Base-by-base conservation (phyloP, 257 asterid genomes). In the Fraxinus americana region DNA sequence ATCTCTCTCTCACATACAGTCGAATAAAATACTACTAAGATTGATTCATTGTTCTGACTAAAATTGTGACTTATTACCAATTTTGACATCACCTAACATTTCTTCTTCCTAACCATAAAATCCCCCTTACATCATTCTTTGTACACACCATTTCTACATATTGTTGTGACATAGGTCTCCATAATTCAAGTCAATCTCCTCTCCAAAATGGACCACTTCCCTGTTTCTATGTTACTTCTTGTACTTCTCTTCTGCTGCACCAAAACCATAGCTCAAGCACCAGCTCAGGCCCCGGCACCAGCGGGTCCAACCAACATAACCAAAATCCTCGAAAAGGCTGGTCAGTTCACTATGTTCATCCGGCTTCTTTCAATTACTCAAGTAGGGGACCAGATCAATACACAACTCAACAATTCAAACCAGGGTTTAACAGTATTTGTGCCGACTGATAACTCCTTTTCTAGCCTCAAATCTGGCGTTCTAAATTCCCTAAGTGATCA, bases 241-340 rank as follows among this genome's bases (percentile, higher is more conserved):
- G 70, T 82, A 35, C 52, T 86, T 45, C 73, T 86, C 27, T 80
- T 89, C 76, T 73, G 77, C 69, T 86, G 82, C 81, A 61, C 88
- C 70, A 30, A 73, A n/a, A 86, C 79, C 78, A 30, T 81, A 17
- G 89, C 92, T 41, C 98, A 92, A 78, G 4, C 68, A 61, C 61
- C 75, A 1, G 82, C 88, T 29, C 68, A 61, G 17, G 39, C 94
- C 52, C 86, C 89, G 2, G 87, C 88, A 3, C 97, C 97, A 0
- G 86, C 79, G 0, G 98, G 96, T 12, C 98, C 98, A 1, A 85
- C 97, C 80, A 94, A 94, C 91, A 75, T 94, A 16, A 89, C 98
- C 0, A 76, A 80, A 57, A 89, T 94, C 90, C 98, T 94, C n/a
- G 97, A 91, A 50, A 94, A 90, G n/a, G 97, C 92, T 4, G 98